These are phyloP conservation scores for Colletotrichum zoysiae DNA, from an alignment of 2,329 filamentous ascomycete genomes.

Conservation along the genomic window DNA sequence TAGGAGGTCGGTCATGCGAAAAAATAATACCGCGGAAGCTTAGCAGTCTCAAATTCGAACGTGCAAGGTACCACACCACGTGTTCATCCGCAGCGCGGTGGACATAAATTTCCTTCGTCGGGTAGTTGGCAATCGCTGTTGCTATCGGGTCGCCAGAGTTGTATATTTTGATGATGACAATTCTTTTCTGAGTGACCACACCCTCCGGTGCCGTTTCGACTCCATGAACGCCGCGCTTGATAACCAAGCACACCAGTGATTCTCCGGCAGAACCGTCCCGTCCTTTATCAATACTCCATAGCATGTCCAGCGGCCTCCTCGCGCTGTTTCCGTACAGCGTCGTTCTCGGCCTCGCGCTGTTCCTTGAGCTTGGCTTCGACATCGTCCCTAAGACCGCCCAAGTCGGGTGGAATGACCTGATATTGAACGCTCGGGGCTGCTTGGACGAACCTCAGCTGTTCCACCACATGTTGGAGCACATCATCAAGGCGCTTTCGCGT, in stretches of 20 bases:
- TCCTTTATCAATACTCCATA: constrained; percentile 62
- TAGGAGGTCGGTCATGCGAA: background rate
- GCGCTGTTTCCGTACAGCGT: constrained; percentile 62
- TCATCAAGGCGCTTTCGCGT: constrained; percentile 78
- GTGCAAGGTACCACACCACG: background rate
- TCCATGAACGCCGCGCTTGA: constrained; percentile 27
- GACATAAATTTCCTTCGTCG: background rate
- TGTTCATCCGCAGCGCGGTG: no score
- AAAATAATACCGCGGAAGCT: background rate
- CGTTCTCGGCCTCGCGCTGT: constrained; percentile 70
- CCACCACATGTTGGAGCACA: constrained; percentile 81
- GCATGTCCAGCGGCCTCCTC: constrained; percentile 70
- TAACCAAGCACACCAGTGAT: background rate
- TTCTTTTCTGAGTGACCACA: background rate
- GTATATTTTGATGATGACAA: background rate
- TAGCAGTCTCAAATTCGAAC: background rate
- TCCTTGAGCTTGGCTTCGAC: constrained; percentile 77
- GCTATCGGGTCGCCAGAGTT: background rate
- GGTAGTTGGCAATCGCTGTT: background rate
- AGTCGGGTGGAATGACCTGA: constrained; percentile 81
- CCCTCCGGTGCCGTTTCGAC: constrained; percentile 16
- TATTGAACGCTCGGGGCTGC: constrained; percentile 90
- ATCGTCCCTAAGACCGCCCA: constrained; percentile 75
- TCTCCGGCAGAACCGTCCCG: background rate
- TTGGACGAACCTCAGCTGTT: constrained; percentile 88